phyloP scores from a whole-genome alignment of 116 monocot genomes.

The Papilionanthe hybrid region DNA sequence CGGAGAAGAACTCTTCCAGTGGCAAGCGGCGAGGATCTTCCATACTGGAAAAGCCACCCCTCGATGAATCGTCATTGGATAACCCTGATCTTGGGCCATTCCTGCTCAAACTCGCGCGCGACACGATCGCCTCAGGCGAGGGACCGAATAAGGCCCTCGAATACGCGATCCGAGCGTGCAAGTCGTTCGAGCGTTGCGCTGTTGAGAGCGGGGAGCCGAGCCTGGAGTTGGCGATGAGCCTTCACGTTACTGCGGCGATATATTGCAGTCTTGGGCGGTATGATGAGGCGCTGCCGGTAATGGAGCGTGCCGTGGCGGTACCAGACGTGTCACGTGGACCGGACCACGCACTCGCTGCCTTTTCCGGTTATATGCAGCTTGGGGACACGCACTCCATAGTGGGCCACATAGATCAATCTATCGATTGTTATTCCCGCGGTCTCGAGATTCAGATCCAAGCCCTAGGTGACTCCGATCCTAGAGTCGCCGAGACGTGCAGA shows the following conservation, averaged over 20 bases:
- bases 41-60: not conserved
- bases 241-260: conserved; percentile 91
- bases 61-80: conserved; percentile 58
- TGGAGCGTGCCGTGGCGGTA: conserved; percentile 80
- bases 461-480: conserved; percentile 81
- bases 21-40: conserved; percentile 21
- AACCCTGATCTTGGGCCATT: conserved; percentile 97
- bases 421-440: conserved; percentile 73
- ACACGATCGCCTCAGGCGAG: conserved; percentile 90
- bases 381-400: conserved; percentile 95
- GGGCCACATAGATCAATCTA: conserved; percentile 69
- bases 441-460: conserved; percentile 77
- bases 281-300: conserved; percentile 74
- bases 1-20: conserved; percentile 4
- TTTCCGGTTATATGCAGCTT: conserved; percentile 96
- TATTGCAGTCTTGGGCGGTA: conserved; percentile 74
- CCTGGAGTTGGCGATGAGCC: conserved; percentile 88
- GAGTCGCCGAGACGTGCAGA: conserved; percentile 95
- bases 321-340: conserved; percentile 38
- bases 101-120: conserved; percentile 79
- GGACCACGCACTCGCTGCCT: conserved; percentile 77
- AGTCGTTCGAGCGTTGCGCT: conserved; percentile 68
- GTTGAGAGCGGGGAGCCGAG: conserved; percentile 23
- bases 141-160: conserved; percentile 78
- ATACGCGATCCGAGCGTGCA: conserved; percentile 73